Evolutionary conservation across 441 rosid species (phyloP).

Genomic region (Euphorbia schlechtendalii): DNA sequence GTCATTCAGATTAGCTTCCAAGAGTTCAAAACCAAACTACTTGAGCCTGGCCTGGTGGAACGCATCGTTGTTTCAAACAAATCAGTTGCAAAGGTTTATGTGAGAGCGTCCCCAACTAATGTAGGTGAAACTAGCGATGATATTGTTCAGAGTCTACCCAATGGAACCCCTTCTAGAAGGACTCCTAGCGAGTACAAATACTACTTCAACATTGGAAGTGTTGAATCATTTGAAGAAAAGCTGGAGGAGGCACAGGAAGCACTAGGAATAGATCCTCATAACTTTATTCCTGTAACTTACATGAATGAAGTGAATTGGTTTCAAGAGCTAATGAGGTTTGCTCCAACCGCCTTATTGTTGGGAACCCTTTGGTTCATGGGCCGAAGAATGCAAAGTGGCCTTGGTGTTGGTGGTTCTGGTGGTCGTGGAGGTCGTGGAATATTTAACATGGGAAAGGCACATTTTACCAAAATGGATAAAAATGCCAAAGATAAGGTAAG

Average conservation of each 20-base stretch:
- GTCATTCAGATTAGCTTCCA: constrained; percentile 60
- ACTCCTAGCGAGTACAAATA: constrained; percentile 37
- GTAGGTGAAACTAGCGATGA: constrained; percentile 29
- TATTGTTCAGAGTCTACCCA: constrained; percentile 23
- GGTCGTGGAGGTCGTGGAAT: constrained; percentile 54
- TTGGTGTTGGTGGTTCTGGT: constrained; percentile 57
- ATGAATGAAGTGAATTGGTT: constrained; percentile 42
- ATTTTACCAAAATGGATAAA: constrained; percentile 48
- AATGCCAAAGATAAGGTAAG: constrained; percentile 63
- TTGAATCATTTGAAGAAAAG: constrained; percentile 66
- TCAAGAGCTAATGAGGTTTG: constrained; percentile 42
- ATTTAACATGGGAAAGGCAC: constrained; percentile 56
- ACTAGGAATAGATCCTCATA: constrained; percentile 44
- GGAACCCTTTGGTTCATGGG: constrained; percentile 45
- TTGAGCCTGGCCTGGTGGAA: constrained; percentile 63
- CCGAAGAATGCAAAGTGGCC: constrained; percentile 39
- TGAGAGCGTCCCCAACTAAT: constrained; percentile 27
- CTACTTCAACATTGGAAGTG: constrained; percentile 50
- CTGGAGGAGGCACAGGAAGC: constrained; percentile 59
- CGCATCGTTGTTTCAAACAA: constrained; percentile 52
- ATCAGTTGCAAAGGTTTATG: constrained; percentile 60
- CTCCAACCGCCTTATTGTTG: constrained; percentile 41
- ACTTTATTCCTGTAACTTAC: constrained; percentile 48
- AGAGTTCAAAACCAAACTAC: constrained; percentile 64
- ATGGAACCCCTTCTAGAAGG: constrained; percentile 22